Evolutionary conservation across 2,329 filamentous ascomycete species (phyloP).

Genomic region (Aspergillus neoniger): DNA sequence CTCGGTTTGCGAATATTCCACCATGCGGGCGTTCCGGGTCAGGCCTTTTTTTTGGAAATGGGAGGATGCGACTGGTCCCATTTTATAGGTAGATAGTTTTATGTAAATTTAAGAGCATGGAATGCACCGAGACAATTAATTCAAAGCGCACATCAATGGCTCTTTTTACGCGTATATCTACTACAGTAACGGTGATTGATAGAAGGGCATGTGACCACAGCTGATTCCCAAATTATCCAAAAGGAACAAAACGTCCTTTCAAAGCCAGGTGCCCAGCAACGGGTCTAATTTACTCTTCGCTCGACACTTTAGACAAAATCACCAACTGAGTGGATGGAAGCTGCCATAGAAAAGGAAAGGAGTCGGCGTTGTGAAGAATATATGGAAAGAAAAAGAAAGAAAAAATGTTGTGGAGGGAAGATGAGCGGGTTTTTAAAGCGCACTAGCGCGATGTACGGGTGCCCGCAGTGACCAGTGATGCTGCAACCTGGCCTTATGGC

Average conservation of each 20-base stretch:
- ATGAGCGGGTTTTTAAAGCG: constrained; percentile 29
- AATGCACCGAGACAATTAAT: not conserved
- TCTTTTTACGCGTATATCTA: not conserved
- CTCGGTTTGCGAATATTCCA: constrained; percentile 10
- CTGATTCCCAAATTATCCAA: constrained; percentile 71
- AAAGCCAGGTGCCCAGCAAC: constrained; percentile 72
- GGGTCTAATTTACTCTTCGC: constrained; percentile 64
- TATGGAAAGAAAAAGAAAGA: constrained; percentile 47
- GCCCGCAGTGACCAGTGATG: constrained; percentile 36
- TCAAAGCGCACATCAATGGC: not conserved
- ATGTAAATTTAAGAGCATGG: constrained; percentile 10
- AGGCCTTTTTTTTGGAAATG: constrained; percentile 6
- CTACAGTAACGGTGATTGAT: not conserved
- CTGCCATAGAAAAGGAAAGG: constrained; percentile 54
- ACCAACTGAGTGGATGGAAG: constrained; percentile 51
- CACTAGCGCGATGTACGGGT: constrained; percentile 34
- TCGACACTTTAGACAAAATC: constrained; percentile 67
- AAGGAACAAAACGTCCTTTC: constrained; percentile 64
- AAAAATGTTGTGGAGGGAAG: constrained; percentile 30
- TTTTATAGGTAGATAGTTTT: constrained; percentile 8
- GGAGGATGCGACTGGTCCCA: constrained; percentile 3
- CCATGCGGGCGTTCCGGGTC: constrained; percentile 19
- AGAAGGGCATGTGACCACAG: constrained; percentile 59
- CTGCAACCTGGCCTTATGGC: constrained; percentile 51
- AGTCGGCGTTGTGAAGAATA: constrained; percentile 53